phyloP scores from a whole-genome alignment of 1,284 basidiomycete species.

The Phylloboletellus chloephorus region DNA sequence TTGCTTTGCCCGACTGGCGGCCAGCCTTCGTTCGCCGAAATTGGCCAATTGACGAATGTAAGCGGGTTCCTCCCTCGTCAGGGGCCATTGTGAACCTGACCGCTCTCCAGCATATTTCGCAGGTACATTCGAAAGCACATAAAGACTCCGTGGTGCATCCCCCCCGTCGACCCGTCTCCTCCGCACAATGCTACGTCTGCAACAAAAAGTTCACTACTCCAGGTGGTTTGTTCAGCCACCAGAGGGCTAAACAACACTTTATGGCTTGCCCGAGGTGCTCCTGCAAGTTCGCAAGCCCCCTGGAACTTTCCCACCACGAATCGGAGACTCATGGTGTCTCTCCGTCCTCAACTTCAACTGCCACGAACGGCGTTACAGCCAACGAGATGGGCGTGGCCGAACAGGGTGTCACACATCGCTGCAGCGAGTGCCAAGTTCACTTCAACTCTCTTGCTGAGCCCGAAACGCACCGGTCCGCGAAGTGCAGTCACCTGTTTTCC shows the following conservation, averaged over 20 bases:
- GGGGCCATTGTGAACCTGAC: conserved; percentile 12
- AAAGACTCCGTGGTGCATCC: neutral
- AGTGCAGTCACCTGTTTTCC: conserved; percentile 18
- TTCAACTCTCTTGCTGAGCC: conserved; percentile 21
- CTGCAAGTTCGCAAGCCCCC: conserved; percentile 2
- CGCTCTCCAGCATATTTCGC: conserved; percentile 23
- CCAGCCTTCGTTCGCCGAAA: conserved; percentile 23
- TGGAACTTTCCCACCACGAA: conserved; percentile 5
- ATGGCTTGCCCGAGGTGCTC: conserved; percentile 10
- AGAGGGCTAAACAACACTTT: conserved; percentile 23
- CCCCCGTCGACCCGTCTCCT: conserved; percentile 4
- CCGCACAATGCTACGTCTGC: conserved; percentile 23
- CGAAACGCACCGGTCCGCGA: conserved; percentile 24
- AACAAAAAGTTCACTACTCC: conserved; percentile 24
- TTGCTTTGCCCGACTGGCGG: conserved; percentile 23
- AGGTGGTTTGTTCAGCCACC: conserved; percentile 20
- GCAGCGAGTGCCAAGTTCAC: conserved; percentile 16
- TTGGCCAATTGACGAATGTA: conserved; percentile 20
- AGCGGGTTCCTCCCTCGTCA: neutral
- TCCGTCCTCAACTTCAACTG: neutral
- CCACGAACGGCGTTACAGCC: neutral
- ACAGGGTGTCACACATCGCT: conserved; percentile 14
- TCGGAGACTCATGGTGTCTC: conserved; percentile 4
- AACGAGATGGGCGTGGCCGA: conserved; percentile 1
- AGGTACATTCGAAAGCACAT: conserved; percentile 15